Evolutionary conservation across 805 yeast species (phyloP).

Genomic region (Candida tammaniensis): DNA sequence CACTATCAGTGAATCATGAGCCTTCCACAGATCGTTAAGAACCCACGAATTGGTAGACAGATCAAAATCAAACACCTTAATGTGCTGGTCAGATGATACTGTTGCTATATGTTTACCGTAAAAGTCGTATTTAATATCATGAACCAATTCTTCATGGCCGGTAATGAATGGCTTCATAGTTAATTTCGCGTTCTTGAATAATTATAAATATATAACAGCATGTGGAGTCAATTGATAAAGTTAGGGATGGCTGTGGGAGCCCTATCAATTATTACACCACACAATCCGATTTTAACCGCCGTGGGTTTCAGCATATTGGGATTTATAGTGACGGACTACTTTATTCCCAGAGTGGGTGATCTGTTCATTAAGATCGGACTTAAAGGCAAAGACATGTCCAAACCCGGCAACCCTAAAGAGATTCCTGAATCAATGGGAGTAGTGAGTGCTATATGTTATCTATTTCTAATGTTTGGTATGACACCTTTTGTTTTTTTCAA

Average conservation of each 20-base stretch:
- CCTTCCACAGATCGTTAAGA: conserved; percentile 87
- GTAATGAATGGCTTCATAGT: conserved; percentile 70
- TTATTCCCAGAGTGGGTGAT: conserved; percentile 69
- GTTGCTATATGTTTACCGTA: conserved; percentile 93
- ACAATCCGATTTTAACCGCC: conserved; percentile 56
- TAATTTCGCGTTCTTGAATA: background rate
- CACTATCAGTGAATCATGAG: conserved; percentile 87
- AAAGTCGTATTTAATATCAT: conserved; percentile 87
- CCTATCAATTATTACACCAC: conserved; percentile 26
- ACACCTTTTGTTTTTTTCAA: conserved; percentile 86
- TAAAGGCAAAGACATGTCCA: conserved; percentile 81
- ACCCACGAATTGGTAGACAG: conserved; percentile 71
- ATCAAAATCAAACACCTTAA: conserved; percentile 82
- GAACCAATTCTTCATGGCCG: conserved; percentile 90
- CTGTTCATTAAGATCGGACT: conserved; percentile 76
- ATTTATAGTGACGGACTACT: conserved; percentile 50
- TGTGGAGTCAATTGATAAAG: conserved; percentile 5
- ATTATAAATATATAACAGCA: background rate
- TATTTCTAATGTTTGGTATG: conserved; percentile 76
- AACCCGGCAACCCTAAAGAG: conserved; percentile 57
- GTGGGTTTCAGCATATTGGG: conserved; percentile 69
- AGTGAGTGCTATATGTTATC: conserved; percentile 75
- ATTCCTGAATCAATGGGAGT: conserved; percentile 94
- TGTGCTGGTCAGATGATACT: conserved; percentile 90
- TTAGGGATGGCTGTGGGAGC: conserved; percentile 14